Conservation (phyloP, 176 grass and related monocot species). For the Miscanthus lutarioriparius region DNA sequence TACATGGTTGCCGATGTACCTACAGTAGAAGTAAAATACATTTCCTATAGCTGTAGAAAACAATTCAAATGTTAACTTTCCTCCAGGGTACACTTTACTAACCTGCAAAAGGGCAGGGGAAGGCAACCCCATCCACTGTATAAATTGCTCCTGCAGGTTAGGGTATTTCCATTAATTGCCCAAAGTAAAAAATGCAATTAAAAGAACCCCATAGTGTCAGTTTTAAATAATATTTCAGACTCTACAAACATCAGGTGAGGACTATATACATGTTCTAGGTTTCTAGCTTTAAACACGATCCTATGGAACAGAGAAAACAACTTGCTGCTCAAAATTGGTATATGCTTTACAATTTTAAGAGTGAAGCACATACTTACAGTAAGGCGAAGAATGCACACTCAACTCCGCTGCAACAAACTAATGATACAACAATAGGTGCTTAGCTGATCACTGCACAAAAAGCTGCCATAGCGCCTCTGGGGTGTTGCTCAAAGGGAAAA, state of each 20-base stretch:
- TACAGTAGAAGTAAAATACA: not conserved
- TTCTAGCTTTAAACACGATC: not conserved
- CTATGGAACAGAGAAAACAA: not conserved
- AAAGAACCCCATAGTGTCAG: not conserved
- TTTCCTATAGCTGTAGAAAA: not conserved
- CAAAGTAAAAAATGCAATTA: not conserved
- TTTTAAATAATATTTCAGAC: not conserved
- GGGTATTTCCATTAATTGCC: constrained; percentile 4
- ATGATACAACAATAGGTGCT: constrained; percentile 48
- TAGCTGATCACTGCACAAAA: constrained; percentile 45
- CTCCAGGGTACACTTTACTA: not conserved
- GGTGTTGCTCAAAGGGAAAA: constrained; percentile 25
- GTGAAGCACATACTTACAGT: constrained; percentile 46
- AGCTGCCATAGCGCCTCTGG: constrained; percentile 31
- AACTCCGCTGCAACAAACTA: constrained; percentile 44
- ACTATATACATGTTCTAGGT: constrained; percentile 7
- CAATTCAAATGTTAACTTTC: not conserved
- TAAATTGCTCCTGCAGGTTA: constrained; percentile 26
- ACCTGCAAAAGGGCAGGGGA: constrained; percentile 10
- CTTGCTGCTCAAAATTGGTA: not conserved
- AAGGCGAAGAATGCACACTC: constrained; percentile 35
- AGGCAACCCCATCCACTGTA: not conserved
- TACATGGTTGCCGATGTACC: not conserved
- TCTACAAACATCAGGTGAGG: not conserved
- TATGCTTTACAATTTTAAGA: constrained; percentile 30